phyloP scores from a whole-genome alignment of 2,329 filamentous ascomycete genomes.

The Aspergillus novoparasiticus region DNA sequence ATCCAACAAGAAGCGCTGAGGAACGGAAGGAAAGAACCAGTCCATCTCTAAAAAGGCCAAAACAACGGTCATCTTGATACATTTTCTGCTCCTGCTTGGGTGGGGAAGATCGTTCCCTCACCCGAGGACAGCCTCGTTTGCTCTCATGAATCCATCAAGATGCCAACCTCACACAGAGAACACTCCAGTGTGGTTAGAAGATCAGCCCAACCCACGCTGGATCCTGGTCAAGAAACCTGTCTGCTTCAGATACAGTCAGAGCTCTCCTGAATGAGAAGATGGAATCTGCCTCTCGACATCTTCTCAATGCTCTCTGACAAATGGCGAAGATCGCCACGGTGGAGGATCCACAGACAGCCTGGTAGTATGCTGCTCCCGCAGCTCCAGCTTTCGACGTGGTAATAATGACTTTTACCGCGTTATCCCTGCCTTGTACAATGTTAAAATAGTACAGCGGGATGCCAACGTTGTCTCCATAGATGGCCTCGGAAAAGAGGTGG shows the following conservation, averaged over 20 bases:
- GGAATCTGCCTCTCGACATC: neutral
- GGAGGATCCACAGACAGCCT: neutral
- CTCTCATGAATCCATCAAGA: neutral
- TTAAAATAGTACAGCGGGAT: neutral
- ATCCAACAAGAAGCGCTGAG: neutral
- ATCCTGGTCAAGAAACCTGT: neutral
- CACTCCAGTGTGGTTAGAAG: neutral
- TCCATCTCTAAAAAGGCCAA: neutral
- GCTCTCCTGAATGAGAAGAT: neutral
- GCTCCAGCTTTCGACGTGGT: neutral
- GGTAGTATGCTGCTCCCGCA: neutral
- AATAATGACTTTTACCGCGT: neutral
- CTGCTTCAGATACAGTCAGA: neutral
- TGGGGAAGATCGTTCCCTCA: neutral
- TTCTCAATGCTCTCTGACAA: neutral
- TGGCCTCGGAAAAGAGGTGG: neutral
- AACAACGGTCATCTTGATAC: neutral
- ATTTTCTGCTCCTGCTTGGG: neutral
- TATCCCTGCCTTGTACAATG: neutral
- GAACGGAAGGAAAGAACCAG: neutral
- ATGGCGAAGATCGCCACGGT: neutral
- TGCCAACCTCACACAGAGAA: neutral
- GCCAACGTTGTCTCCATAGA: neutral
- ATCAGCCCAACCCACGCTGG: neutral
- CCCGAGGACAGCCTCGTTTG: neutral